phyloP scores from a whole-genome alignment of 805 yeast genomes.

The Schwanniomyces polymorphus region DNA sequence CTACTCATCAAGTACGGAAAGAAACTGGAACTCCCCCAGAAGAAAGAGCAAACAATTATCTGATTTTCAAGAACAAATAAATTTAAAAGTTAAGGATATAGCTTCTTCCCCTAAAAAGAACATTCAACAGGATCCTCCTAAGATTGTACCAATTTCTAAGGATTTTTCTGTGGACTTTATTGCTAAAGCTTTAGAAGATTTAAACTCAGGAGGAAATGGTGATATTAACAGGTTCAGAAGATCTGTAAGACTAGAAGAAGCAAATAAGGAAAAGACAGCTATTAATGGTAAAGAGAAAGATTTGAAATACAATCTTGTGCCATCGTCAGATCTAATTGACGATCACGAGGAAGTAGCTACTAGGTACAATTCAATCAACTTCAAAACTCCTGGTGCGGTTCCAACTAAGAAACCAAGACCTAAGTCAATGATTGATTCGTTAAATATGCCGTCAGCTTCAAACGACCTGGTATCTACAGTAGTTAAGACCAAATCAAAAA shows the following conservation, averaged over 20 bases:
- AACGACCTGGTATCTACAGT: constrained; percentile 6
- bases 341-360: constrained; percentile 39
- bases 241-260: constrained; percentile 26
- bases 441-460: constrained; percentile 2
- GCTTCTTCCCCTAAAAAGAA: constrained; percentile 12
- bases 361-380: constrained; percentile 30
- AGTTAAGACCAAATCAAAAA: constrained; percentile 5
- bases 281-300: constrained; percentile 10
- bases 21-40: constrained; percentile 47
- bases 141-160: constrained; percentile 34
- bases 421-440: constrained; percentile 25
- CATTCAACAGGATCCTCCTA: constrained; percentile 3
- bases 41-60: constrained; percentile 30
- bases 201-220: constrained; percentile 45
- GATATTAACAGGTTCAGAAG: constrained; percentile 40
- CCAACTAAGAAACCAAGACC: constrained; percentile 13
- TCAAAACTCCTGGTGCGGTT: constrained; percentile 7
- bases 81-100: constrained; percentile 31
- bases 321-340: constrained; percentile 29
- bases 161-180: constrained; percentile 47
- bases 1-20: constrained; percentile 24
- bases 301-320: constrained; percentile 10
- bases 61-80: constrained; percentile 39
- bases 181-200: constrained; percentile 46
- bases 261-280: constrained; percentile 4